Evolutionary conservation across 1,284 basidiomycete species (phyloP).

Genomic region (Peniophora sp.): DNA sequence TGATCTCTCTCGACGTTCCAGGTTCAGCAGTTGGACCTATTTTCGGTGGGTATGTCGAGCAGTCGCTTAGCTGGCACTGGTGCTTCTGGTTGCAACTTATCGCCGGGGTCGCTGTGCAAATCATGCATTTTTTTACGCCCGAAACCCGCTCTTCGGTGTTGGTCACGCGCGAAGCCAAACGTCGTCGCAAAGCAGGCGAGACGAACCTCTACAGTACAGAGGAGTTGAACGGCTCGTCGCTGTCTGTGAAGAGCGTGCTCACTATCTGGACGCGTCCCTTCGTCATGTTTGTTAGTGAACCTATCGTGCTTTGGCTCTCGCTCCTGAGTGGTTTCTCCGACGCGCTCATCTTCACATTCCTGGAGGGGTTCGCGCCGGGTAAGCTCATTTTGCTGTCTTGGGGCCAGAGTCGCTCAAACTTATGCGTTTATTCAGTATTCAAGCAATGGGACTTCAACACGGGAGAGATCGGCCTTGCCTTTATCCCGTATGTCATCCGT

Average conservation of each 20-base stretch:
- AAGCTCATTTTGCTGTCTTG: no score
- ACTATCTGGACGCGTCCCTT: conserved; percentile 8
- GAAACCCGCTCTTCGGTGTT: conserved; percentile 12
- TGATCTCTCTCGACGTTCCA: no score
- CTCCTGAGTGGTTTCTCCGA: conserved; percentile 13
- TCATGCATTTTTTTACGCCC: conserved; percentile 11
- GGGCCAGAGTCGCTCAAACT: no score
- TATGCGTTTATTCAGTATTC: conserved; percentile 5
- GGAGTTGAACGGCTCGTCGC: conserved; percentile 3
- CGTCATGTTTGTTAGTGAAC: conserved; percentile 13
- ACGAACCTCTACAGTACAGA: conserved; percentile 7
- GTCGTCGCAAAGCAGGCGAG: conserved; percentile 8
- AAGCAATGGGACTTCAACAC: conserved; percentile 11
- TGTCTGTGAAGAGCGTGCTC: conserved; percentile 1
- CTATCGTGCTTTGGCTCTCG: conserved; percentile 13
- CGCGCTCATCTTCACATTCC: conserved; percentile 14
- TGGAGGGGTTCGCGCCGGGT: conserved; percentile 9
- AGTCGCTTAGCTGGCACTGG: conserved; percentile 9
- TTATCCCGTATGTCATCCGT: conserved; percentile 10
- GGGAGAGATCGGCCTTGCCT: conserved; percentile 9
- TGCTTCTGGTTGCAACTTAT: conserved; percentile 15
- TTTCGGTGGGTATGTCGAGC: conserved; percentile 11
- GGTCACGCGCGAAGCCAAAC: conserved; percentile 10
- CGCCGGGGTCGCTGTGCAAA: conserved; percentile 9
- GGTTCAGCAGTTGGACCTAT: conserved; percentile 12